Conservation (phyloP, 2,329 filamentous ascomycete genomes). For the Hypoxylon sp. region DNA sequence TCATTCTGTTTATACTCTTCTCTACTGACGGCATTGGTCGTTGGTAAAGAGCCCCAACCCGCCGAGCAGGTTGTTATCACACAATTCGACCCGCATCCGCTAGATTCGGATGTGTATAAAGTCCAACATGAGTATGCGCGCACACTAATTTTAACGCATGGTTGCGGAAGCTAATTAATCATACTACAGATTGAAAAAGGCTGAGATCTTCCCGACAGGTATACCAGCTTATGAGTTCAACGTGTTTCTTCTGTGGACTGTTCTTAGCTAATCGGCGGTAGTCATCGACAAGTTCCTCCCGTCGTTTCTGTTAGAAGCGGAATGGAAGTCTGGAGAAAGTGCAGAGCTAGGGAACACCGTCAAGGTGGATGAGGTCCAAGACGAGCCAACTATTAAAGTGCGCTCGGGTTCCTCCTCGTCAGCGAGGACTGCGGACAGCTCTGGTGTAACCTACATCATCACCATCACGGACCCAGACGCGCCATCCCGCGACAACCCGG, state of each 20-base stretch:
- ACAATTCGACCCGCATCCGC: background rate
- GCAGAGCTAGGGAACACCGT: slow-evolving; percentile 63
- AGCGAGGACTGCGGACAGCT: background rate
- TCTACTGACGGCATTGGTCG: slow-evolving; percentile 1
- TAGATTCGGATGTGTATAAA: slow-evolving; percentile 20
- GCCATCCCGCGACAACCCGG: slow-evolving; percentile 52
- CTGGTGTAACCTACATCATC: slow-evolving; percentile 44
- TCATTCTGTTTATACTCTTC: slow-evolving; percentile 4
- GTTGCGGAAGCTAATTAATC: background rate
- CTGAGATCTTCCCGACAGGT: slow-evolving; percentile 45
- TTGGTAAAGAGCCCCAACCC: slow-evolving; percentile 1
- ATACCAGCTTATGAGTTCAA: slow-evolving; percentile 4
- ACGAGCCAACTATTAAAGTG: slow-evolving; percentile 47
- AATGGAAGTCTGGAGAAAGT: slow-evolving; percentile 53
- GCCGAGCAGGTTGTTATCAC: slow-evolving; percentile 13
- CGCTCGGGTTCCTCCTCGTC: slow-evolving; percentile 28
- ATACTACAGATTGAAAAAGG: slow-evolving; percentile 23
- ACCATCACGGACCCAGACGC: slow-evolving; percentile 55
- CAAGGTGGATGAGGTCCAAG: slow-evolving; percentile 47
- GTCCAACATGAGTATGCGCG: slow-evolving; percentile 30
- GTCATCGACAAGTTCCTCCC: slow-evolving; percentile 69
- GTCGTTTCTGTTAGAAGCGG: slow-evolving; percentile 58
- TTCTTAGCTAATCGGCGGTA: background rate
- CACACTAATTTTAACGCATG: too few species aligned
- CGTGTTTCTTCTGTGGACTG: background rate